Evolutionary conservation across 78 protist species (phyloP).

Genomic region (Anaeramoeba flamelloides): DNA sequence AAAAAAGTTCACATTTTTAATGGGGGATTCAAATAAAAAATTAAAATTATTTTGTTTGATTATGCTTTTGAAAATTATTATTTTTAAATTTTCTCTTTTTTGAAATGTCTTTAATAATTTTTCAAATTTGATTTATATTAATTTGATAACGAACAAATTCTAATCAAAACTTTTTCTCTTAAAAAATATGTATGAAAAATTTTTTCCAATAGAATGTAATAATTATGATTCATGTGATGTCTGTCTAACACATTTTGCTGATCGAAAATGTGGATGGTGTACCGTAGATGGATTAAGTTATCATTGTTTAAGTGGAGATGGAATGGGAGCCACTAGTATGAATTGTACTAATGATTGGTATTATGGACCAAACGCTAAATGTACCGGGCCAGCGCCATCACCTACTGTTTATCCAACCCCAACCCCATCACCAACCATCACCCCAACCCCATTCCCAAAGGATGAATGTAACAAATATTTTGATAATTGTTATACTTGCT

Average conservation of each 20-base stretch:
- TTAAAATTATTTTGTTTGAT: too few relatives aligned
- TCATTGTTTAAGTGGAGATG: not conserved
- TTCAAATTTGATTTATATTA: too few relatives aligned
- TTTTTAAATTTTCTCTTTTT: too few relatives aligned
- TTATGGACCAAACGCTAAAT: not conserved
- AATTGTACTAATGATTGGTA: not conserved
- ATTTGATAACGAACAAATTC: too few relatives aligned
- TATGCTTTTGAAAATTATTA: too few relatives aligned
- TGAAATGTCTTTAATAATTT: too few relatives aligned
- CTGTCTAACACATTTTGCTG: not conserved
- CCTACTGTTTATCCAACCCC: not conserved
- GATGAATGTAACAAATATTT: not conserved
- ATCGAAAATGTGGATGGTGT: slow-evolving; percentile 1
- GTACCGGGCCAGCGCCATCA: not conserved
- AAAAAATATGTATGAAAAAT: too few relatives aligned
- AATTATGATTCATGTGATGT: not conserved
- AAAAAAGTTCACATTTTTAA: too few relatives aligned
- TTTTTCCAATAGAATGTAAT: not conserved
- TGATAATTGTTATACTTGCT: not conserved
- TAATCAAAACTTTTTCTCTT: too few relatives aligned
- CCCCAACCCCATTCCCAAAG: not conserved
- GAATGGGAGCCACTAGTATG: not conserved
- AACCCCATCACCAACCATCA: not conserved
- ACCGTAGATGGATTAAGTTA: not conserved
- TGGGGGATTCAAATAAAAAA: too few relatives aligned